Evolutionary conservation across 1,284 basidiomycete genomes (phyloP).

Genomic region (Quambalaria eucalypti): DNA sequence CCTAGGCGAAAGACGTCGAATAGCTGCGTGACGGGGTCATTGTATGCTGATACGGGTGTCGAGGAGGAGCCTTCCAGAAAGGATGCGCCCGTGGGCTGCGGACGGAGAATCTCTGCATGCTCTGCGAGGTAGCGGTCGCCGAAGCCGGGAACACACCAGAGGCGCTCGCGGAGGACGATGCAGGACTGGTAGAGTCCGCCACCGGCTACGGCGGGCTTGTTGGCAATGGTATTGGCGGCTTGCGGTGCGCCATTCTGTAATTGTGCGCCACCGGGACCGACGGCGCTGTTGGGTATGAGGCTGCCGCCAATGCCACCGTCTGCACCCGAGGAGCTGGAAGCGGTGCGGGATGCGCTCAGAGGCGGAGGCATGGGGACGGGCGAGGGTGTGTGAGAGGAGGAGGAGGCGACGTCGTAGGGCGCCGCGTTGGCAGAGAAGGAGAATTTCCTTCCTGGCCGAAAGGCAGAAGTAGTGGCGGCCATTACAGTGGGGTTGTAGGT

Average conservation of each 20-base stretch:
- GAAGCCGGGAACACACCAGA: slow-evolving; percentile 48
- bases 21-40: slow-evolving; percentile 67
- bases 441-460: slow-evolving; percentile 4
- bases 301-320: slow-evolving; percentile 33
- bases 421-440: not conserved
- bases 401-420: too few species aligned
- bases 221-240: slow-evolving; percentile 36
- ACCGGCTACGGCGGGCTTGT: slow-evolving; percentile 36
- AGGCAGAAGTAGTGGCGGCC: slow-evolving; percentile 4
- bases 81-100: not conserved
- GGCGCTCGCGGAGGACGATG: slow-evolving; percentile 43
- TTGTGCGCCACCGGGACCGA: slow-evolving; percentile 25
- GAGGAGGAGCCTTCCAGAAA: not conserved
- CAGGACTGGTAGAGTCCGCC: slow-evolving; percentile 49
- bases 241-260: slow-evolving; percentile 31
- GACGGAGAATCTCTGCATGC: slow-evolving; percentile 1
- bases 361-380: not conserved
- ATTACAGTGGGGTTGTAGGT: too few species aligned
- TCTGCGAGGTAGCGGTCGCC: slow-evolving; percentile 31
- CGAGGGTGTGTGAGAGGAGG: too few species aligned
- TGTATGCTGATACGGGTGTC: slow-evolving; percentile 1
- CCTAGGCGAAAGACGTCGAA: slow-evolving; percentile 90
- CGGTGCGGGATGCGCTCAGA: not conserved
- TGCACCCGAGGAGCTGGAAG: not conserved
- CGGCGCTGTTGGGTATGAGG: slow-evolving; percentile 12